phyloP scores from a whole-genome alignment of 768 basidiomycete species.

The Lactarius vividus region DNA sequence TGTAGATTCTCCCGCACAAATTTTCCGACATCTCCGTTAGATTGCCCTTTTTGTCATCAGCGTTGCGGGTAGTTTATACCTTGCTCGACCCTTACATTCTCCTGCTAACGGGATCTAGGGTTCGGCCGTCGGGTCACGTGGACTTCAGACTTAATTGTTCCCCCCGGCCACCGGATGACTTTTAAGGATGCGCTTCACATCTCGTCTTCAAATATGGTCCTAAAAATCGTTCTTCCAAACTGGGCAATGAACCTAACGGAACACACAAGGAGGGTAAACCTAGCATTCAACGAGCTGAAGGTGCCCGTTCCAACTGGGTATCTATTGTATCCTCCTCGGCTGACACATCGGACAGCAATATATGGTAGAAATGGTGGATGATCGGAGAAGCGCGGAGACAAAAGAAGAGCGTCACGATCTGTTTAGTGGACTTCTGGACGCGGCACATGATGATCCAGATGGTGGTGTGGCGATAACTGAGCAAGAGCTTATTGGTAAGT shows the following conservation, averaged over 20 bases:
- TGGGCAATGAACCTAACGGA: slow-evolving; percentile 41
- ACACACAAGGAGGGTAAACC: slow-evolving; percentile 33
- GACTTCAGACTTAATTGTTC: slow-evolving; percentile 42
- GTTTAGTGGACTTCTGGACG: slow-evolving; percentile 31
- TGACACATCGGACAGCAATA: slow-evolving; percentile 25
- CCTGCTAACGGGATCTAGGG: slow-evolving; percentile 27
- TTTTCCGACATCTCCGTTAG: slow-evolving; percentile 33
- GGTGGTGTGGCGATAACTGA: slow-evolving; percentile 24
- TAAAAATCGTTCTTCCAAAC: slow-evolving; percentile 41
- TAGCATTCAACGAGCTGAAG: slow-evolving; percentile 45
- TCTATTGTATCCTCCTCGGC: not conserved
- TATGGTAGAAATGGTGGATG: slow-evolving; percentile 32
- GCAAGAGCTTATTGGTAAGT: slow-evolving; percentile 28
- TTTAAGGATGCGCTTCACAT: slow-evolving; percentile 50
- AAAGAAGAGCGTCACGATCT: slow-evolving; percentile 30
- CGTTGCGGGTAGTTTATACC: slow-evolving; percentile 39
- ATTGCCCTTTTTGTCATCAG: slow-evolving; percentile 56
- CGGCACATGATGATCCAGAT: slow-evolving; percentile 25
- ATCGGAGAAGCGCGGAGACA: slow-evolving; percentile 21
- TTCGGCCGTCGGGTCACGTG: slow-evolving; percentile 53
- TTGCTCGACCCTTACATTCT: not conserved
- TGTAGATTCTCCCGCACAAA: too few species aligned
- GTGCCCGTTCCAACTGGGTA: slow-evolving; percentile 30
- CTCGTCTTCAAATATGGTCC: slow-evolving; percentile 39
- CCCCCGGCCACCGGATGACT: slow-evolving; percentile 45